Evolutionary conservation across 1,284 basidiomycete species (phyloP).

Genomic region (Ceratobasidium sp.): DNA sequence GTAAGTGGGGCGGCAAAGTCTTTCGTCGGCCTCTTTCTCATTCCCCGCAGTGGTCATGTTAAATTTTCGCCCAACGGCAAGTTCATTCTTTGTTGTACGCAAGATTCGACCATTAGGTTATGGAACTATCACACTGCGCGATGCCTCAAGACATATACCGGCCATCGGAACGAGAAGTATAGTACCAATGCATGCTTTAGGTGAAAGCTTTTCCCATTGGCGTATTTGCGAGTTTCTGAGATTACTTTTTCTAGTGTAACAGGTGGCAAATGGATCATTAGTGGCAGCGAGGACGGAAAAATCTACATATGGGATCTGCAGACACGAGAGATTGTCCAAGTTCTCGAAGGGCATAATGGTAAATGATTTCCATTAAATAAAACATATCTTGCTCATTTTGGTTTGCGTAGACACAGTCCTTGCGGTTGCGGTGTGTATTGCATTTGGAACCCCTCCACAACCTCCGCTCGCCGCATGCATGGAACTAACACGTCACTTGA

Average conservation of each 20-base stretch:
- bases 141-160: conserved; percentile 92
- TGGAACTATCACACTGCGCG: conserved; percentile 96
- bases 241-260: conserved; percentile 61
- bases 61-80: conserved; percentile 92
- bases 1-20: conserved; percentile 60
- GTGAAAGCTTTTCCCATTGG: not conserved
- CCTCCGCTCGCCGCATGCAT: conserved; percentile 34
- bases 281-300: conserved; percentile 91
- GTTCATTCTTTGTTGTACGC: conserved; percentile 88
- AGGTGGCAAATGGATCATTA: conserved; percentile 79
- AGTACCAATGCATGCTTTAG: conserved; percentile 77
- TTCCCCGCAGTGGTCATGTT: conserved; percentile 74
- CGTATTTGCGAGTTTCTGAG: not conserved
- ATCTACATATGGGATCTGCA: conserved; percentile 94
- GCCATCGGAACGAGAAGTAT: conserved; percentile 85
- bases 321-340: conserved; percentile 77
- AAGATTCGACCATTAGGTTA: conserved; percentile 92
- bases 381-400: conserved; percentile 22
- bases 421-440: conserved; percentile 72
- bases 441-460: not conserved
- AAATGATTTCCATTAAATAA: conserved; percentile 20
- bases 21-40: conserved; percentile 46
- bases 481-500: not conserved
- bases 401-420: conserved; percentile 73
- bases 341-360: conserved; percentile 86